Evolutionary conservation across 805 yeast genomes (phyloP).

Genomic region (Yarrowia bubula): DNA sequence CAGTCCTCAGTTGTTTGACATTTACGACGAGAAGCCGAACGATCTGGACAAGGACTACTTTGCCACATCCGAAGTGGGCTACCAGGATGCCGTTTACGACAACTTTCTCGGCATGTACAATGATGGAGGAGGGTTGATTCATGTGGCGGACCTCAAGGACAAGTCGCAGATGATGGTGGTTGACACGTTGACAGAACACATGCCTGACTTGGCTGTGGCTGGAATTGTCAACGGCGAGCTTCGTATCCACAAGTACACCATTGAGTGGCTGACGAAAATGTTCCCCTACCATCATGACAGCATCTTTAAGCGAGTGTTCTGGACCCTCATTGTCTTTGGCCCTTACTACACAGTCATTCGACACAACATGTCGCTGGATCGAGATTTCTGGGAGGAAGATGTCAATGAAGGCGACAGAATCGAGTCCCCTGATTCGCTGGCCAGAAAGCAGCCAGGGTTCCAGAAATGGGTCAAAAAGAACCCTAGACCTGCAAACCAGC

Average conservation of each 20-base stretch:
- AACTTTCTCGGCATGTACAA: background rate
- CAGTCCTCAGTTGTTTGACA: background rate
- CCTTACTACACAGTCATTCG: background rate
- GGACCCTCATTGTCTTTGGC: background rate
- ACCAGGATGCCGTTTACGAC: background rate
- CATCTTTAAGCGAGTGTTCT: background rate
- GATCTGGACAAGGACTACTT: background rate
- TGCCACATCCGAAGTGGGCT: background rate
- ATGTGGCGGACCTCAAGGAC: background rate
- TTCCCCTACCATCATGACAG: background rate
- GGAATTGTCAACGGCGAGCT: background rate
- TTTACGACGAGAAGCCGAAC: background rate
- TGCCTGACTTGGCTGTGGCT: background rate
- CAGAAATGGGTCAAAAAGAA: background rate
- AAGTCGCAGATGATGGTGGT: background rate
- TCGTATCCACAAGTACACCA: background rate
- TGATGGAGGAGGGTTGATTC: background rate
- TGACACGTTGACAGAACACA: background rate
- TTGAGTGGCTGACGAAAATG: background rate
- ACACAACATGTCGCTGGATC: background rate
- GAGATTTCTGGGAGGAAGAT: background rate
- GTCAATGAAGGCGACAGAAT: background rate
- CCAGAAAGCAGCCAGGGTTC: background rate
- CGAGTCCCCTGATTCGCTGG: background rate
- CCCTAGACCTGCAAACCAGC: too few relatives aligned